phyloP scores from a whole-genome alignment of 345 rosid genomes.

The Syzygium grande region DNA sequence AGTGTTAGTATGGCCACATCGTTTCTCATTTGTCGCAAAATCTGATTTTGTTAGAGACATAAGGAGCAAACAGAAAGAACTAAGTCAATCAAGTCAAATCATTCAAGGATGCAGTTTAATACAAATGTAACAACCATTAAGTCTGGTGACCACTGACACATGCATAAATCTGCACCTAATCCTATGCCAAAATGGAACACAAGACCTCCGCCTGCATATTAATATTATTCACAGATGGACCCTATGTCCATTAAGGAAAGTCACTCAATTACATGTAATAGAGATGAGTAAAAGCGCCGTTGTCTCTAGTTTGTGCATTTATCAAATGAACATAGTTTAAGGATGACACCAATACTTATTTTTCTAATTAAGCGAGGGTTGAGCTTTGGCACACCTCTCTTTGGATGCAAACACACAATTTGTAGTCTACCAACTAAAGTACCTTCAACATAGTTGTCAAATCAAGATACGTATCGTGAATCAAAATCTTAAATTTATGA shows the following conservation, averaged over 20 bases:
- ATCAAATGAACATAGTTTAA: not conserved
- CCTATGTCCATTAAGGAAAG: not conserved
- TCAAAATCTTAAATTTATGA: not conserved
- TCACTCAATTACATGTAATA: not conserved
- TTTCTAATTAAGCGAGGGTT: not conserved
- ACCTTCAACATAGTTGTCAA: not conserved
- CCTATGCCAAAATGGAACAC: not conserved
- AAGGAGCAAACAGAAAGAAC: not conserved
- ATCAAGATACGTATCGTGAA: not conserved
- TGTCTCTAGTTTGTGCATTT: not conserved
- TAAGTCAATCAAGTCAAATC: not conserved
- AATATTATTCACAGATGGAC: not conserved
- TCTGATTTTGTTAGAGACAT: constrained; percentile 27
- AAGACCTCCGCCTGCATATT: not conserved
- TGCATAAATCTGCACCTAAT: too few species aligned
- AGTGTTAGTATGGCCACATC: constrained; percentile 65
- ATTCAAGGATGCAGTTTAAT: not conserved
- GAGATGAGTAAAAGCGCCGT: not conserved
- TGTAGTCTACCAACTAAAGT: not conserved
- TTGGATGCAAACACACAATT: not conserved
- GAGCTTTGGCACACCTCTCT: not conserved
- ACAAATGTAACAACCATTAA: not conserved
- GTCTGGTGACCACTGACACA: not conserved
- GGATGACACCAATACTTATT: not conserved
- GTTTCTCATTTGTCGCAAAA: constrained; percentile 85